Percentiles rank a stretch among this genome's conserved stretches.
Evolutionary conservation across 371 early-diverging fungal genomes (phyloP).

Genomic region (Actinomortierella ambigua): DNA sequence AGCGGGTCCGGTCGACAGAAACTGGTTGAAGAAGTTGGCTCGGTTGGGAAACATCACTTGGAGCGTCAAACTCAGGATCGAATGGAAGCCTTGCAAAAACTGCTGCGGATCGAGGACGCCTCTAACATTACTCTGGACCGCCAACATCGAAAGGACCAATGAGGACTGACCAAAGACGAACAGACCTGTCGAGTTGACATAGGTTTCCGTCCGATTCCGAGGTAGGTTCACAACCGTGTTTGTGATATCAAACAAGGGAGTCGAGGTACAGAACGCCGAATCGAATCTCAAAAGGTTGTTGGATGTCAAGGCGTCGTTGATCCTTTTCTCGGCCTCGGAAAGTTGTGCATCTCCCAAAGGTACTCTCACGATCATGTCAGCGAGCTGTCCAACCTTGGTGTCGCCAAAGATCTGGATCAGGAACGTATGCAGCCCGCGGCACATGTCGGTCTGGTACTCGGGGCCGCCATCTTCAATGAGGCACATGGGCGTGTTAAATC

Average conservation of each 20-base stretch:
- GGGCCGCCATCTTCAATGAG: slow-evolving; percentile 41
- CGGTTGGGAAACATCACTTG: slow-evolving; percentile 39
- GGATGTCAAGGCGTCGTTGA: background rate
- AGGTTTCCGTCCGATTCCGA: slow-evolving; percentile 12
- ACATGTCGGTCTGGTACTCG: slow-evolving; percentile 24
- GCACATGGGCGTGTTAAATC: slow-evolving; percentile 32
- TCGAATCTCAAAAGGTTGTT: slow-evolving; percentile 17
- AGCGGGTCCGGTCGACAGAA: slow-evolving; percentile 19
- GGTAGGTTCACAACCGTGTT: slow-evolving; percentile 12
- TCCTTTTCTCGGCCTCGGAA: background rate
- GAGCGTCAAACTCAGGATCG: slow-evolving; percentile 31
- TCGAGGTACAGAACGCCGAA: slow-evolving; percentile 35
- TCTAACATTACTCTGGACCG: slow-evolving; percentile 15
- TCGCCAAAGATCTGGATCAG: slow-evolving; percentile 22
- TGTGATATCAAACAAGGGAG: slow-evolving; percentile 24
- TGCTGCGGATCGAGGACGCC: slow-evolving; percentile 32
- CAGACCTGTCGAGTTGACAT: slow-evolving; percentile 15
- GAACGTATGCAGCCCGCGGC: slow-evolving; percentile 18
- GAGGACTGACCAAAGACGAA: slow-evolving; percentile 31
- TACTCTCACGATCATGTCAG: slow-evolving; percentile 27
- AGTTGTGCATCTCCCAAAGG: background rate
- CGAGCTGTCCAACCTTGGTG: slow-evolving; percentile 20
- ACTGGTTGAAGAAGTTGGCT: slow-evolving; percentile 16
- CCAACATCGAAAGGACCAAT: slow-evolving; percentile 19
- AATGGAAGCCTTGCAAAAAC: slow-evolving; percentile 33